Evolutionary conservation across 768 basidiomycete species (phyloP).

Genomic region (Trametes villosa): DNA sequence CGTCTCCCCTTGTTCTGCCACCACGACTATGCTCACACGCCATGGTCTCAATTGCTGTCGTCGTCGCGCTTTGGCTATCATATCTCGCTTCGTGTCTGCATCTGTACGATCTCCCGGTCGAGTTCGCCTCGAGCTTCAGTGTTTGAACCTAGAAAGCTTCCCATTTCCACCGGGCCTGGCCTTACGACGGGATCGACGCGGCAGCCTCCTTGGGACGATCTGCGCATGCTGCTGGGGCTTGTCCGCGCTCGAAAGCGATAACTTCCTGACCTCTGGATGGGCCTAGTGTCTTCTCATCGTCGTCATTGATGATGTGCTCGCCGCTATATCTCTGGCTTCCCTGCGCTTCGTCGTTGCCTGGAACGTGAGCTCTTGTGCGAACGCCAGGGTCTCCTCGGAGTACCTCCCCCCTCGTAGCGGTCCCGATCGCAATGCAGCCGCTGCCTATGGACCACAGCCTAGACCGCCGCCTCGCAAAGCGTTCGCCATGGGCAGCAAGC

Average conservation of each 20-base stretch:
- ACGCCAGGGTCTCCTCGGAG: neutral
- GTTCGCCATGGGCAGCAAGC: slow-evolving; percentile 3
- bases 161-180: neutral
- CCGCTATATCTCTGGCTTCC: no score
- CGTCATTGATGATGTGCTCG: no score
- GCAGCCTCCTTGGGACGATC: neutral
- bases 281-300: no score
- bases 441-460: neutral
- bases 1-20: no score
- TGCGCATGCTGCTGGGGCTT: neutral
- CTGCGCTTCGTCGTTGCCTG: no score
- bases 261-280: neutral
- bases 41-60: no score
- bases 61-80: no score
- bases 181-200: neutral
- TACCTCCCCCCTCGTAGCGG: neutral
- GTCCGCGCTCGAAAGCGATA: no score
- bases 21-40: no score
- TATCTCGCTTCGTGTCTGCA: neutral
- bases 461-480: neutral
- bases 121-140: no score
- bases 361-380: no score
- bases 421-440: slow-evolving; percentile 15
- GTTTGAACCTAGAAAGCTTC: neutral
- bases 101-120: neutral